These are phyloP conservation scores for Gossypium davidsonii DNA, from an alignment of 441 rosid species.

Conservation along the genomic window DNA sequence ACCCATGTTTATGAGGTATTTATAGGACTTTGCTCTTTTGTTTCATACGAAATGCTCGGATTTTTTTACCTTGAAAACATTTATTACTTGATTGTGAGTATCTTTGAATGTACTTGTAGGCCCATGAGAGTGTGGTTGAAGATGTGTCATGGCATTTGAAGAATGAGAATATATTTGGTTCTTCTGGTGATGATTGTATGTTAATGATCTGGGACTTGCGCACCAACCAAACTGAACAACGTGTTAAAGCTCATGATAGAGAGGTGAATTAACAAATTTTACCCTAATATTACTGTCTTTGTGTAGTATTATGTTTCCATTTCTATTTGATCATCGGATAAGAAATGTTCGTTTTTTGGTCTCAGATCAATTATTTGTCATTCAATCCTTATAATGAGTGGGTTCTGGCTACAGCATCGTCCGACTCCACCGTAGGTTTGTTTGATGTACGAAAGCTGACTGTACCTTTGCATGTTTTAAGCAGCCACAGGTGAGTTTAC, in stretches of 20 bases:
- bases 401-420: slow-evolving; percentile 81
- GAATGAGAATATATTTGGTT: slow-evolving; percentile 70
- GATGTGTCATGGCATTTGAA: slow-evolving; percentile 84
- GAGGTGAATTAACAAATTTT: slow-evolving; percentile 37
- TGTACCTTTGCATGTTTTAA: slow-evolving; percentile 52
- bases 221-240: slow-evolving; percentile 49
- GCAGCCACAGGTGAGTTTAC: slow-evolving; percentile 53
- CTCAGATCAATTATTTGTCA: slow-evolving; percentile 63
- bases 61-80: background rate
- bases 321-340: background rate
- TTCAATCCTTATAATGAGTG: slow-evolving; percentile 79
- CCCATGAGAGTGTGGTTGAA: slow-evolving; percentile 59
- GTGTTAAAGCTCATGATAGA: slow-evolving; percentile 63
- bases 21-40: slow-evolving; percentile 5
- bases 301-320: background rate
- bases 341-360: background rate
- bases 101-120: slow-evolving; percentile 32
- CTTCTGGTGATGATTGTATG: slow-evolving; percentile 68
- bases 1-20: slow-evolving; percentile 61
- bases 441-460: slow-evolving; percentile 74
- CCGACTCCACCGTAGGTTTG: slow-evolving; percentile 65
- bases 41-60: background rate
- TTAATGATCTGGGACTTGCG: slow-evolving; percentile 78
- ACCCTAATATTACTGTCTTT: background rate
- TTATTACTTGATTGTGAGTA: slow-evolving; percentile 10